A percentile compares a stretch with the other conserved stretches of the same genome.
phyloP scores from a whole-genome alignment of 306 rosid genomes.

The Castanea mollissima region DNA sequence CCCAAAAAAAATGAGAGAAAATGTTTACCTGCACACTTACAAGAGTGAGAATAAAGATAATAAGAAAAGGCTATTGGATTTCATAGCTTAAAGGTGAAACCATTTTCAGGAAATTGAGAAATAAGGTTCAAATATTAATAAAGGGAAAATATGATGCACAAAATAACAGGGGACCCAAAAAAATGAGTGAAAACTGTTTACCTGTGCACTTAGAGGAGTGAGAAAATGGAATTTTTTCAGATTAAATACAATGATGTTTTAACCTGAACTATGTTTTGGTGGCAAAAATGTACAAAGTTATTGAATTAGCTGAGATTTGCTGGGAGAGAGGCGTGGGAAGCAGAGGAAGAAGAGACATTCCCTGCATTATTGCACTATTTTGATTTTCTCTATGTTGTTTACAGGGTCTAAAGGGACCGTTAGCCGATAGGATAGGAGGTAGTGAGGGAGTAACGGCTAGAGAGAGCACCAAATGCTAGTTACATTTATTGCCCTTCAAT shows the following conservation, averaged over 20 bases:
- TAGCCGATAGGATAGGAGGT: constrained; percentile 23
- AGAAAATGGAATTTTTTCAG: too few relatives aligned
- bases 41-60: too few relatives aligned
- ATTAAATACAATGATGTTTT: neutral
- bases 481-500: neutral
- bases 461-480: neutral
- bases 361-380: neutral
- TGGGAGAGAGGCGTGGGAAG: neutral
- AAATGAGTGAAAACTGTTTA: neutral
- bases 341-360: neutral
- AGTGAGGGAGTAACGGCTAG: constrained; percentile 20
- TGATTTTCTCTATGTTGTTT: neutral
- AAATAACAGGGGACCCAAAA: neutral
- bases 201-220: neutral
- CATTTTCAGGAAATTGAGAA: too few relatives aligned
- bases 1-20: neutral
- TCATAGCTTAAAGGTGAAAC: too few relatives aligned
- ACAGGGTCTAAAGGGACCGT: neutral
- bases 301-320: neutral
- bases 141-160: neutral
- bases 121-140: neutral
- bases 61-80: too few relatives aligned
- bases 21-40: neutral
- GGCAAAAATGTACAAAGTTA: neutral
- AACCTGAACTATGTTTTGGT: neutral